Evolutionary conservation across 2,329 filamentous ascomycete genomes (phyloP), one percentile per base, ranked within the genome.

Genomic region (Cytospora schulzeri): DNA sequence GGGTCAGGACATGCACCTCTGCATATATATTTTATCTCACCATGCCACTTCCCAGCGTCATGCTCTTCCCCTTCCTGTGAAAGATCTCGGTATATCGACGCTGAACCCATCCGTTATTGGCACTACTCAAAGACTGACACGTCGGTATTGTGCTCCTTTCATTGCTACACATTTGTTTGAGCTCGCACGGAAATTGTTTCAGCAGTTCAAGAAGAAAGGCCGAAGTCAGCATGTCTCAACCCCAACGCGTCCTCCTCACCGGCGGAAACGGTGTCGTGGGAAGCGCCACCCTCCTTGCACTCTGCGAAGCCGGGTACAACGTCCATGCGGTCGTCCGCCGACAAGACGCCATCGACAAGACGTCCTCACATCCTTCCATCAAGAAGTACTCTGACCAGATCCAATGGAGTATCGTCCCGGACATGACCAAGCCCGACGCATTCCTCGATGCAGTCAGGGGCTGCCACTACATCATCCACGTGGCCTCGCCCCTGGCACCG

Each of bases 231-330:
- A n/a, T n/a, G n/a, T n/a, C n/a, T n/a, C n/a, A n/a, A n/a, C n/a
- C n/a, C n/a, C n/a, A n/a, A n/a, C n/a, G n/a, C n/a, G n/a, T n/a
- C 19, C 61, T 63, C 15, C 48, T 63, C 12, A 63, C 61, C 7
- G 55, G 55, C 12, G 61, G 61, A 8, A 63, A 63, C 38, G 61
- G 61, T 14, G 6, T 63, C 6, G 48, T 63, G 14, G 61, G 60
- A 8, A 58, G 61, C n/a, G 61, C 61, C 4, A 45, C 53, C 14
- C 55, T 63, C 26, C 17, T 63, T 17, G 41, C 55, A 35, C 61
- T 63, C n/a, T 63, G 55, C 35, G 55, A 63, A 31, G 53, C 61
- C 48, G 61, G 61, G 9, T 63, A 63, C n/a, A 38, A 41, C 14
- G 55, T 63, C n/a, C 33, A 29, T 31, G 54, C 61, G 4, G 54